phyloP scores from a whole-genome alignment of 352 stramenopile genomes.

The Phytophthora pluvialis region DNA sequence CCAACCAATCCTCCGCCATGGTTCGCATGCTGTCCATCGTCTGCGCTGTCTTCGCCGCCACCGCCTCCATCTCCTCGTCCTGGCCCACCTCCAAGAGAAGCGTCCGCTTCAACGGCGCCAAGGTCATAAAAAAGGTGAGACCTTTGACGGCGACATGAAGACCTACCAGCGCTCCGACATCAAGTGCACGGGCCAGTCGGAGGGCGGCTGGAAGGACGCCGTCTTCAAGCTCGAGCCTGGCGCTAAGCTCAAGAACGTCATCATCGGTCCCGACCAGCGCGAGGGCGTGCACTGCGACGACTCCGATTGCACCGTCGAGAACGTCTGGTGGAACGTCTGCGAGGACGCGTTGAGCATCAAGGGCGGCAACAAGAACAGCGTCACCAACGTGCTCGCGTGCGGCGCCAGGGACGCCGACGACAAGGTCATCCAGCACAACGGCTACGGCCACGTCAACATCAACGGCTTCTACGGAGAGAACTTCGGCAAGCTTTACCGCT shows the following conservation, averaged over 20 bases:
- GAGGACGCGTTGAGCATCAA: slow-evolving; percentile 50
- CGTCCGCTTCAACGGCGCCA: slow-evolving; percentile 38
- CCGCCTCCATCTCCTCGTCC: slow-evolving; percentile 16
- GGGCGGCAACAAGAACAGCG: slow-evolving; percentile 41
- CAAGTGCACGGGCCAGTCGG: slow-evolving; percentile 31
- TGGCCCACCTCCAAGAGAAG: slow-evolving; percentile 39
- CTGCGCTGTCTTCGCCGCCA: slow-evolving; percentile 12
- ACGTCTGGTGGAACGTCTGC: slow-evolving; percentile 41
- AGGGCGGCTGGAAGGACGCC: slow-evolving; percentile 30
- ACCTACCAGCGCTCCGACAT: slow-evolving; percentile 52
- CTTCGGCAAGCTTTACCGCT: slow-evolving; percentile 17
- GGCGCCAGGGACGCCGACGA: slow-evolving; percentile 37
- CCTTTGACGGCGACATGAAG: slow-evolving; percentile 42
- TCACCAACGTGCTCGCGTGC: slow-evolving; percentile 40
- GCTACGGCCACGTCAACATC: slow-evolving; percentile 46
- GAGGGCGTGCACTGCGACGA: slow-evolving; percentile 46
- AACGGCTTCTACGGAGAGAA: slow-evolving; percentile 51
- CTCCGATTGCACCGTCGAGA: slow-evolving; percentile 23
- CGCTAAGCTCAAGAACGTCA: slow-evolving; percentile 49
- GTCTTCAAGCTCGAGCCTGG: slow-evolving; percentile 44
- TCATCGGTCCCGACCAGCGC: slow-evolving; percentile 43
- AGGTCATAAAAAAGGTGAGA: slow-evolving; percentile 45
- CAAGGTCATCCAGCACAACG: slow-evolving; percentile 58
- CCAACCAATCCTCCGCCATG: slow-evolving; percentile 12
- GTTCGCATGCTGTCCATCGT: slow-evolving; percentile 24